phyloP scores from a whole-genome alignment of 768 basidiomycete species.

The Rubroboletus satanas region DNA sequence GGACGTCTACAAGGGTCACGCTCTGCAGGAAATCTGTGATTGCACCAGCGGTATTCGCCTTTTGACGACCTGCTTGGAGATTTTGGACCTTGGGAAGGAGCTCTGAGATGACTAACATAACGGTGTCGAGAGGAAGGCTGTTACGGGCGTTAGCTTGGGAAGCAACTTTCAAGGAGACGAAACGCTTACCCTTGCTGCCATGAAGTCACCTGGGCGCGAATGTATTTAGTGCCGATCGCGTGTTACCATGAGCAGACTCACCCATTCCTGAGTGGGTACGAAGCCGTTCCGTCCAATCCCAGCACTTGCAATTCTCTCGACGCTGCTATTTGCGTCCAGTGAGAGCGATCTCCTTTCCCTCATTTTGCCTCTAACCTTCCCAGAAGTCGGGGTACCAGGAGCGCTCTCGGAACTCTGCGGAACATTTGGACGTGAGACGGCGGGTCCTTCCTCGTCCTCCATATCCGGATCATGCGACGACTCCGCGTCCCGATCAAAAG shows the following conservation, averaged over 20 bases:
- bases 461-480: constrained; percentile 13
- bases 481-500: constrained; percentile 22
- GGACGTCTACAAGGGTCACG: constrained; percentile 63
- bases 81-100: constrained; percentile 82
- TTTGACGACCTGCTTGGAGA: constrained; percentile 63
- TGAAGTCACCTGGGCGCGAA: constrained; percentile 61
- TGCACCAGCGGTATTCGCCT: constrained; percentile 58
- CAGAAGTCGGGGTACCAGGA: constrained; percentile 48
- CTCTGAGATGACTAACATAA: constrained; percentile 87
- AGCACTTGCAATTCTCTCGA: constrained; percentile 62
- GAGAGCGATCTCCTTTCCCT: constrained; percentile 61
- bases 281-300: constrained; percentile 89
- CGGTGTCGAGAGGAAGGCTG: constrained; percentile 84
- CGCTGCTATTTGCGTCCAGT: constrained; percentile 45
- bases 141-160: constrained; percentile 6
- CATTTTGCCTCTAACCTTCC: constrained; percentile 93
- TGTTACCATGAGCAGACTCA: constrained; percentile 30
- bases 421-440: constrained; percentile 34
- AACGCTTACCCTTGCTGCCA: constrained; percentile 88
- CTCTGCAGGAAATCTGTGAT: constrained; percentile 74
- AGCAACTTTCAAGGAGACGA: not conserved
- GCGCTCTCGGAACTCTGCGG: constrained; percentile 42
- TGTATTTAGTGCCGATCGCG: constrained; percentile 1
- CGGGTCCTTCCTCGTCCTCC: constrained; percentile 14
- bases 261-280: constrained; percentile 97